phyloP scores from a whole-genome alignment of 192 early-diverging fungal species.

The Chytriomyces hyalinus region DNA sequence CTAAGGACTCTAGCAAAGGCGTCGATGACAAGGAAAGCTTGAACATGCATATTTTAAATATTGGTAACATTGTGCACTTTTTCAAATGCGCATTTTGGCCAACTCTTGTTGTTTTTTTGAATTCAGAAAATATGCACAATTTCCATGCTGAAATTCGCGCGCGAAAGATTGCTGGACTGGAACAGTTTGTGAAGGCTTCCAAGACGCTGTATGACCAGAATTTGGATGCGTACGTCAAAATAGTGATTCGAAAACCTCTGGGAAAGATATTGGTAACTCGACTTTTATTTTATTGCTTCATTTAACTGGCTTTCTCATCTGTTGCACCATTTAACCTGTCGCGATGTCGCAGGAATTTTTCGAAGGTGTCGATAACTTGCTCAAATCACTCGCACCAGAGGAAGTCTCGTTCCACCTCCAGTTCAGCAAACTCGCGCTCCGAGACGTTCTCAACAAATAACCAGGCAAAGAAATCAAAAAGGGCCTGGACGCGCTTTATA shows the following conservation, averaged over 20 bases:
- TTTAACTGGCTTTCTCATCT: too few species aligned
- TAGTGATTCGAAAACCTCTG: slow-evolving; percentile 86
- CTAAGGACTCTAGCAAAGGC: slow-evolving; percentile 42
- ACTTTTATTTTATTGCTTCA: too few species aligned
- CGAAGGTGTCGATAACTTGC: slow-evolving; percentile 87
- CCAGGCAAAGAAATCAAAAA: slow-evolving; percentile 84
- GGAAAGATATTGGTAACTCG: slow-evolving; percentile 75
- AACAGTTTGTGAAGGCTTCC: slow-evolving; percentile 82
- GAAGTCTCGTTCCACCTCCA: slow-evolving; percentile 83
- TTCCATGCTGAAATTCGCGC: slow-evolving; percentile 80
- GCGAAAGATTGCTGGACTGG: slow-evolving; percentile 74
- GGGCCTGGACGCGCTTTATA: slow-evolving; percentile 80
- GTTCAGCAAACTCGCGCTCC: slow-evolving; percentile 82
- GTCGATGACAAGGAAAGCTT: slow-evolving; percentile 83
- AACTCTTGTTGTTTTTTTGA: not conserved
- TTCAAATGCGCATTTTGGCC: slow-evolving; percentile 8
- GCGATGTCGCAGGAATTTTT: slow-evolving; percentile 82
- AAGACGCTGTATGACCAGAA: slow-evolving; percentile 81
- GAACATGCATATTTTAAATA: slow-evolving; percentile 82
- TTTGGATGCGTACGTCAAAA: slow-evolving; percentile 82
- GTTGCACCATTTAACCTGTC: not conserved
- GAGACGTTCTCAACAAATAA: slow-evolving; percentile 84
- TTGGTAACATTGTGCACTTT: slow-evolving; percentile 54
- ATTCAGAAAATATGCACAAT: slow-evolving; percentile 90
- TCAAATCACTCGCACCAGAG: slow-evolving; percentile 76